Base-by-base conservation (phyloP, 306 rosid genomes). In the Gleditsia sinensis region DNA sequence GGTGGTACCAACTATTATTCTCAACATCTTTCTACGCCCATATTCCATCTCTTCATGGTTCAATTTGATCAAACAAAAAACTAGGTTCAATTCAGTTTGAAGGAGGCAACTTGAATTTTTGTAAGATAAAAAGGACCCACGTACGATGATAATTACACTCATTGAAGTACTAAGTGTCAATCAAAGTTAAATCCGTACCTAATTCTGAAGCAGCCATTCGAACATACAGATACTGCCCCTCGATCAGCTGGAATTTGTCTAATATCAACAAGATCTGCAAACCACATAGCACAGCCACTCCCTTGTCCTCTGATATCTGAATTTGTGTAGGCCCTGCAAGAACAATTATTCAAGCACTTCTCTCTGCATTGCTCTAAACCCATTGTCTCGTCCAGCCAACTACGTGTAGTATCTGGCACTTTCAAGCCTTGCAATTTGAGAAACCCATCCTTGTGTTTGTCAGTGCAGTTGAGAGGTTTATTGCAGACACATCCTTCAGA, bases 261-360 rank as follows among this genome's bases (percentile, higher is more conserved):
- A 16, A 53, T 45, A n/a, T 71, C 75, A 7, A 54, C 0, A 3
- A 55, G 53, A 54, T 71, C 53, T 1, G 53, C 75, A 71, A 71
- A 71, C 75, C 75, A 71, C 50, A 71, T 36, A 53, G 46, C 75
- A 55, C 65, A 55, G 6, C 75, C 75, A 37, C 65, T 55, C 14
- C 65, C 65, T 24, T 30, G 34, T 23, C 27, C 75, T 70, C 75
- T 70, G 5, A 70, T 24, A 53, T 70, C 75, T 34, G 65, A 71
- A 71, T 71, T 71, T 39, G 76, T 19, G 23, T n/a, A 56, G 21
- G 67, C 67, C 76, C 25, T 71, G 5, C 76, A 71, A 56, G 76
- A 56, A 43, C 56, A 71, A 12, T 39, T 58, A 17, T 71, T 42
- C 67, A 57, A 56, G 76, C 76, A 71, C n/a, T 46, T 71, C 16